Evolutionary conservation across 495 filamentous ascomycete genomes (phyloP).

Genomic region (Hypoxylon cercidicola): DNA sequence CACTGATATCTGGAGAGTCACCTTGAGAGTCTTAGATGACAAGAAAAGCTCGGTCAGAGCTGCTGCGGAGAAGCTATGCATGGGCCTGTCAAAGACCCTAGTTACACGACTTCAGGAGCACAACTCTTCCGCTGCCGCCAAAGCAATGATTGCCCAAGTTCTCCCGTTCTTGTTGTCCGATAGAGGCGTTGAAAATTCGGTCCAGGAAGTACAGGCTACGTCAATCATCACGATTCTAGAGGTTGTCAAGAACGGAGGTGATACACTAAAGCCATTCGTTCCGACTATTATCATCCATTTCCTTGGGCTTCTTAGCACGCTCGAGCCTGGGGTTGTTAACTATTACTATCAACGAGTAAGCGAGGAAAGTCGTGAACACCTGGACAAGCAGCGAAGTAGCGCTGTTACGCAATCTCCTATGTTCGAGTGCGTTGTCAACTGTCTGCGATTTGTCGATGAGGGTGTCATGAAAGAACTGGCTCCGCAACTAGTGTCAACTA

Average conservation of each 20-base stretch:
- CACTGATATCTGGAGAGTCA: conserved; percentile 80
- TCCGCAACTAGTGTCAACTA: conserved; percentile 74
- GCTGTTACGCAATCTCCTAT: conserved; percentile 86
- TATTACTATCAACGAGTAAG: conserved; percentile 90
- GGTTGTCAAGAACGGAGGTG: conserved; percentile 85
- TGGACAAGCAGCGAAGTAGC: conserved; percentile 85
- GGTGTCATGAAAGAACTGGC: conserved; percentile 77
- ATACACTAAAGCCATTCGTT: conserved; percentile 78
- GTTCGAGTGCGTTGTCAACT: conserved; percentile 91
- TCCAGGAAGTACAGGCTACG: conserved; percentile 82
- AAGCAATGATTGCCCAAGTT: conserved; percentile 80
- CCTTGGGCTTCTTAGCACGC: conserved; percentile 79
- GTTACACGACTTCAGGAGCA: conserved; percentile 87
- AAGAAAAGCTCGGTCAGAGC: conserved; percentile 89
- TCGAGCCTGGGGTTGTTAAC: conserved; percentile 88
- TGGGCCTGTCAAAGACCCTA: conserved; percentile 81
- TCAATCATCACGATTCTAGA: conserved; percentile 81
- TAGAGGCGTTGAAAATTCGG: conserved; percentile 85
- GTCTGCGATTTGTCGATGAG: conserved; percentile 85
- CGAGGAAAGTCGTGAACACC: conserved; percentile 84
- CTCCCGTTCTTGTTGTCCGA: conserved; percentile 92
- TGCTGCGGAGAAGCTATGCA: conserved; percentile 83
- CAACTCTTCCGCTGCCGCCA: conserved; percentile 73
- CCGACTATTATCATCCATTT: conserved; percentile 83
- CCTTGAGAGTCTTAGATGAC: conserved; percentile 90